Percentiles rank a stretch among this genome's conserved stretches.
Evolutionary conservation across 169 alveolate species (phyloP).

Genomic region (Besnoitia besnoiti): DNA sequence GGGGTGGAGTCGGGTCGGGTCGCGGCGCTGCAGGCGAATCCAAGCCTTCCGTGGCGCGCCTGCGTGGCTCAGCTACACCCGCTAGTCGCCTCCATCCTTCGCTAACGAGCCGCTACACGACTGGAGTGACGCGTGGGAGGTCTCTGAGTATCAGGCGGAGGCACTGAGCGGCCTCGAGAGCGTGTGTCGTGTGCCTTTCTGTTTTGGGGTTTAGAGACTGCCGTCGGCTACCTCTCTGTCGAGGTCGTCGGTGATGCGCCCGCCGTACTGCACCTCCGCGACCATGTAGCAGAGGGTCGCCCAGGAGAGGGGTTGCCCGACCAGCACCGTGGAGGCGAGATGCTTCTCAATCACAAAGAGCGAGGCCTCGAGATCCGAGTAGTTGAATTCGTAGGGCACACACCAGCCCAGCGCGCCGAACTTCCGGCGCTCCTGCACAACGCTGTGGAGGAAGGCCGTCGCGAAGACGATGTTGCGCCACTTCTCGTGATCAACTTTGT

Average conservation of each 20-base stretch:
- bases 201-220: background rate
- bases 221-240: slow-evolving; percentile 88
- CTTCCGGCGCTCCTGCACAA: slow-evolving; percentile 92
- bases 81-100: too few relatives aligned
- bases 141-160: too few relatives aligned
- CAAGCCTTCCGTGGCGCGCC: too few relatives aligned
- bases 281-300: slow-evolving; percentile 93
- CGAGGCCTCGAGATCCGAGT: slow-evolving; percentile 96
- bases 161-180: too few relatives aligned
- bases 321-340: slow-evolving; percentile 87
- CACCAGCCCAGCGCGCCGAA: slow-evolving; percentile 96
- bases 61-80: too few relatives aligned
- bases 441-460: slow-evolving; percentile 87
- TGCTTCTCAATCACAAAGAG: slow-evolving; percentile 93
- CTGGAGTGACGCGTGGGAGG: too few relatives aligned
- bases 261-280: slow-evolving; percentile 97
- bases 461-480: slow-evolving; percentile 93
- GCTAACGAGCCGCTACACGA: too few relatives aligned
- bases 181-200: background rate
- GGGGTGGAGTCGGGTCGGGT: too few relatives aligned
- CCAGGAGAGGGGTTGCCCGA: slow-evolving; percentile 88
- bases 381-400: slow-evolving; percentile 96
- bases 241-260: slow-evolving; percentile 94
- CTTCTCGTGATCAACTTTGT: slow-evolving; percentile 92
- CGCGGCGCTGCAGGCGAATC: too few relatives aligned